These are phyloP conservation scores for Thuja plicata DNA, from an alignment of 83 land plant species.

Conservation along the genomic window DNA sequence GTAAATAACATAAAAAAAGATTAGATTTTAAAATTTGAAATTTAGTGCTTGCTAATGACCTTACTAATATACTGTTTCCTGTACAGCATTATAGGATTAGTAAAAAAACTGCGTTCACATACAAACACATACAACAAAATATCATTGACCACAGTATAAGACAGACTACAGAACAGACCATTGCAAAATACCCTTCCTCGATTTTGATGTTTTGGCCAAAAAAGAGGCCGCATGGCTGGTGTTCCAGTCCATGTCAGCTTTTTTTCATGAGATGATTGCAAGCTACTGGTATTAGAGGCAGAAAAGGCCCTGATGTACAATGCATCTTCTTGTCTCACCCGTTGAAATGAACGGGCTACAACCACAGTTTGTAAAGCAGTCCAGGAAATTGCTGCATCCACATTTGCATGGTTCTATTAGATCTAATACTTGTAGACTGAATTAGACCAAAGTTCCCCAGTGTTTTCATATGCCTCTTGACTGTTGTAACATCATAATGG, in stretches of 20 bases:
- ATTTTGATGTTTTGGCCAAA: slow-evolving; percentile 28
- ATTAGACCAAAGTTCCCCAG: neutral
- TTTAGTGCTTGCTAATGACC: neutral
- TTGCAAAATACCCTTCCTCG: slow-evolving; percentile 51
- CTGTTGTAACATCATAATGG: neutral
- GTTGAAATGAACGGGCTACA: slow-evolving; percentile 37
- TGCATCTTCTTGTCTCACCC: slow-evolving; percentile 35
- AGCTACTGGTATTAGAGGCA: slow-evolving; percentile 34
- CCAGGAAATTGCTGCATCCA: slow-evolving; percentile 72
- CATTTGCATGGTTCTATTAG: slow-evolving; percentile 30
- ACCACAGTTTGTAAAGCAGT: slow-evolving; percentile 46
- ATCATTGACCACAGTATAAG: slow-evolving; percentile 5
- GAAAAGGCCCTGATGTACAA: slow-evolving; percentile 25
- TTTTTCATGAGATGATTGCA: slow-evolving; percentile 47
- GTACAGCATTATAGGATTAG: neutral
- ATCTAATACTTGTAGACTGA: slow-evolving; percentile 11
- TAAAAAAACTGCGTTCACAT: neutral
- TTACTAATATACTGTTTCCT: neutral
- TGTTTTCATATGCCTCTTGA: neutral
- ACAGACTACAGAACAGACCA: slow-evolving; percentile 66
- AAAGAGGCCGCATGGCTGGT: slow-evolving; percentile 38
- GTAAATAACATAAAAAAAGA: neutral
- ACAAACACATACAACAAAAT: neutral
- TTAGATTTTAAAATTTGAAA: neutral
- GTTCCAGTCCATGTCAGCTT: slow-evolving; percentile 53